These are phyloP conservation scores for Coniochaeta pulveracea DNA, from an alignment of 2,329 filamentous ascomycete species.

Conservation along the genomic window DNA sequence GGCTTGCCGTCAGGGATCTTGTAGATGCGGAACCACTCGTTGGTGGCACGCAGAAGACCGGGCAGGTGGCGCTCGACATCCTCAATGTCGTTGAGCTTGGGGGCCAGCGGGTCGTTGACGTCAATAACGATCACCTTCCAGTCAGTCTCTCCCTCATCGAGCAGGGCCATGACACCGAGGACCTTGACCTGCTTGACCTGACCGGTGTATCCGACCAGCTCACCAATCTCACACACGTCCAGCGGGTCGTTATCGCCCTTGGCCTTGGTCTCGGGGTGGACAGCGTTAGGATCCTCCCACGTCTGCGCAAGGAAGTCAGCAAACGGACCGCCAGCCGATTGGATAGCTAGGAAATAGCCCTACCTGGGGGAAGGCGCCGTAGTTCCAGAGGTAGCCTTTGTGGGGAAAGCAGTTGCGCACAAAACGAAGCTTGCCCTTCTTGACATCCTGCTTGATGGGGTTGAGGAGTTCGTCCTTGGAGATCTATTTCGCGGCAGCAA, in stretches of 20 bases:
- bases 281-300: constrained; percentile 94
- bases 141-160: constrained; percentile 99
- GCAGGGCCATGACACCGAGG: constrained; percentile 95
- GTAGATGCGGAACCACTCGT: constrained; percentile 99
- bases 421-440: constrained; percentile 99
- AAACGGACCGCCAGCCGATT: background rate
- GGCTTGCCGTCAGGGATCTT: constrained; percentile 99
- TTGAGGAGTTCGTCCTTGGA: constrained; percentile 98
- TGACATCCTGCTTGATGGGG: constrained; percentile 98
- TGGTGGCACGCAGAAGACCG: constrained; percentile 91
- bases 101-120: constrained; percentile 88
- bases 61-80: constrained; percentile 98
- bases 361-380: constrained; percentile 97
- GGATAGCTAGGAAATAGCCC: constrained; percentile 14
- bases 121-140: constrained; percentile 99
- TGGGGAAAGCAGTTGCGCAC: constrained; percentile 99
- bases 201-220: constrained; percentile 89
- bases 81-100: constrained; percentile 97
- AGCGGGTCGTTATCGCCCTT: constrained; percentile 99
- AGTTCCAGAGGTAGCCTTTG: constrained; percentile 99
- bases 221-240: constrained; percentile 98
- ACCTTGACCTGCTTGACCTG: constrained; percentile 99
- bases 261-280: constrained; percentile 98
- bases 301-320: constrained; percentile 45
- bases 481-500: constrained; percentile 50